Base-by-base conservation (phyloP, 305 asterid genomes). In the Fraxinus angustifolia region DNA sequence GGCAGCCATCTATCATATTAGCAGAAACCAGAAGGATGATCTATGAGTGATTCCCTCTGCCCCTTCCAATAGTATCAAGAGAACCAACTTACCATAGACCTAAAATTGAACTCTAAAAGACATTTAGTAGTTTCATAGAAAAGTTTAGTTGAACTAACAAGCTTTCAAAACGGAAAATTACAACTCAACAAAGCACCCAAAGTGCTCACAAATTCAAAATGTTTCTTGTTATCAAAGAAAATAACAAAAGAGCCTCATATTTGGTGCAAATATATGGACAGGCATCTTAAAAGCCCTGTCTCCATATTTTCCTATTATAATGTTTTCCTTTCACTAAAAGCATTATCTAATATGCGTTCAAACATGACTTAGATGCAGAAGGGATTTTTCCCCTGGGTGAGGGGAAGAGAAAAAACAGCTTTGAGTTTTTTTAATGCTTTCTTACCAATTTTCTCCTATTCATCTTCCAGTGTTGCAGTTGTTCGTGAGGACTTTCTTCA, bases 391-490 rank as follows among this genome's bases (percentile, higher is more conserved):
- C 2, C 19, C 60, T 16, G 35, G 34, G 34, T 7, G 72, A 8
- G 34, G 34, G 73, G 50, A 19, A 67, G 74, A 56, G 73, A 35
- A 23, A 36, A 75, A 81, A 62, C 2, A 10, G 7, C 40, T 56
- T 42, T 6, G 40, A 73, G 35, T 28, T 42, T 10, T 50, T 75
- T 38, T 78, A 42, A 76, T 67, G 70, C 80, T 83, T 60, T 36
- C 92, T 87, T 92, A 95, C 99, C 97, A 95, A 86, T 87, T 88
- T 95, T 89, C 99, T 89, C 87, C 99, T 87, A 81, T 93, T 95
- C 90, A 92, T 92, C 89, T 95, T 97, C 99, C 99, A 95, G 88
- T 92, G 98, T 81, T 95, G 99, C 83, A 95, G 94, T 83, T 91
- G 95, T 82, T 95, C 98, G 14, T 83, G 95, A 26, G 97, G 92